Evolutionary conservation across 1,139 yeast species (phyloP).

Genomic region (Debaryomycetaceae sp.): DNA sequence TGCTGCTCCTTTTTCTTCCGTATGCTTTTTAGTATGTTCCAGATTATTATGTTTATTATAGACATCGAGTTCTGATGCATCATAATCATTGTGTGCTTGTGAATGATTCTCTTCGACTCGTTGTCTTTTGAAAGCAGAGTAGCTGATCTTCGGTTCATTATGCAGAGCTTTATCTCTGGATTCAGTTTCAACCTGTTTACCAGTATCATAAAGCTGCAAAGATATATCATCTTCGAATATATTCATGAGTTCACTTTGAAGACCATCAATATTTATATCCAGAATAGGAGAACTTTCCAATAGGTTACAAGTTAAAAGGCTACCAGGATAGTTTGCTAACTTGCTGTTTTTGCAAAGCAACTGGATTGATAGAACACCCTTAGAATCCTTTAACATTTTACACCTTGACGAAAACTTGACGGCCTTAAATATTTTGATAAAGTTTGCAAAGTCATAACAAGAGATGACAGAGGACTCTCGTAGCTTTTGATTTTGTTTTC

Average conservation of each 20-base stretch:
- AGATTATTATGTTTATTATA: slow-evolving; percentile 1
- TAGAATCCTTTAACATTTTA: slow-evolving; percentile 54
- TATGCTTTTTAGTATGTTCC: slow-evolving; percentile 1
- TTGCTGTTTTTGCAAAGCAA: slow-evolving; percentile 35
- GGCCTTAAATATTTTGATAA: slow-evolving; percentile 52
- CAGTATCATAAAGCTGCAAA: background rate
- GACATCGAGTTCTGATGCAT: background rate
- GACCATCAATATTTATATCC: slow-evolving; percentile 8
- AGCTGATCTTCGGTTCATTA: background rate
- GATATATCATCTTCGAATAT: background rate
- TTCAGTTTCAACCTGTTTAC: background rate
- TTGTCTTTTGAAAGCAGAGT: background rate
- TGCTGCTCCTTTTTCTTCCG: slow-evolving; percentile 32
- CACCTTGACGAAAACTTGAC: slow-evolving; percentile 58
- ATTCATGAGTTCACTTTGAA: background rate
- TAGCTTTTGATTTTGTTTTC: slow-evolving; percentile 13
- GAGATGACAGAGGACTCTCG: slow-evolving; percentile 25
- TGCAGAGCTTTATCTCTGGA: background rate
- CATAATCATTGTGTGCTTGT: background rate
- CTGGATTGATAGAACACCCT: slow-evolving; percentile 51
- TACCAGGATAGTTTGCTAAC: slow-evolving; percentile 49
- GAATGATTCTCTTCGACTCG: slow-evolving; percentile 1
- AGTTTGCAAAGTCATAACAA: slow-evolving; percentile 51
- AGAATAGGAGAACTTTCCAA: slow-evolving; percentile 38
- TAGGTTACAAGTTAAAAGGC: slow-evolving; percentile 60